A percentile compares a stretch with the other conserved stretches of the same genome.
These are phyloP conservation scores for Trichoderma sp. DNA, from an alignment of 2,329 filamentous ascomycete species.

Conservation along the genomic window DNA sequence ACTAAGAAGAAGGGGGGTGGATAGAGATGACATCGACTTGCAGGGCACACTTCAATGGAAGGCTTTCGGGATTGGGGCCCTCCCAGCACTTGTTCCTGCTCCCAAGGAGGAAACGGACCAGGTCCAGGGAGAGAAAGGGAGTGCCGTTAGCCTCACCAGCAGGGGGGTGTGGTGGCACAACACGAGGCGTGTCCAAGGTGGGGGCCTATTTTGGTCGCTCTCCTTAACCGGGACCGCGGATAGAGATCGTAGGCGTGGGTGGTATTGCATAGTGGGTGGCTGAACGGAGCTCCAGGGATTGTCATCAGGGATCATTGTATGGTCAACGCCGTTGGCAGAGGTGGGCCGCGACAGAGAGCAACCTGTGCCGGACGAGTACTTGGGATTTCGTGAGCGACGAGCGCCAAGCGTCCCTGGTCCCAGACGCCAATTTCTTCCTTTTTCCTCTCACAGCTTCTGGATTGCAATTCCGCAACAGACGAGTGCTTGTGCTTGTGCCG, in stretches of 20 bases:
- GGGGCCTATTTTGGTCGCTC: slow-evolving; percentile 25
- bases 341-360: slow-evolving; percentile 30
- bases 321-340: slow-evolving; percentile 30
- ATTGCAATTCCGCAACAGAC: slow-evolving; percentile 2
- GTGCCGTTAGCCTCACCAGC: slow-evolving; percentile 2
- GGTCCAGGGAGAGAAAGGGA: slow-evolving; percentile 9
- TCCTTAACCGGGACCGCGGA: slow-evolving; percentile 31
- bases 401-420: slow-evolving; percentile 24
- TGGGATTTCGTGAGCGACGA: slow-evolving; percentile 27
- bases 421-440: slow-evolving; percentile 23
- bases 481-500: not conserved
- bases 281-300: slow-evolving; percentile 37
- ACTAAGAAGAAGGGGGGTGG: slow-evolving; percentile 16
- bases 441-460: slow-evolving; percentile 24
- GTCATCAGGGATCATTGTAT: slow-evolving; percentile 32
- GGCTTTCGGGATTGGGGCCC: slow-evolving; percentile 5
- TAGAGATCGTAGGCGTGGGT: slow-evolving; percentile 31
- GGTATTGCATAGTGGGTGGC: slow-evolving; percentile 27
- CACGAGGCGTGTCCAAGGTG: slow-evolving; percentile 20
- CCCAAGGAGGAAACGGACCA: slow-evolving; percentile 10
- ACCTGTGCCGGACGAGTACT: slow-evolving; percentile 8
- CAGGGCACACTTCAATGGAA: not conserved
- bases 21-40: slow-evolving; percentile 5
- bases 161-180: not conserved
- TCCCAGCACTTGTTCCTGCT: slow-evolving; percentile 5